These are phyloP conservation scores for Populus trichocarpa DNA, from an alignment of 441 rosid genomes.

Conservation along the genomic window DNA sequence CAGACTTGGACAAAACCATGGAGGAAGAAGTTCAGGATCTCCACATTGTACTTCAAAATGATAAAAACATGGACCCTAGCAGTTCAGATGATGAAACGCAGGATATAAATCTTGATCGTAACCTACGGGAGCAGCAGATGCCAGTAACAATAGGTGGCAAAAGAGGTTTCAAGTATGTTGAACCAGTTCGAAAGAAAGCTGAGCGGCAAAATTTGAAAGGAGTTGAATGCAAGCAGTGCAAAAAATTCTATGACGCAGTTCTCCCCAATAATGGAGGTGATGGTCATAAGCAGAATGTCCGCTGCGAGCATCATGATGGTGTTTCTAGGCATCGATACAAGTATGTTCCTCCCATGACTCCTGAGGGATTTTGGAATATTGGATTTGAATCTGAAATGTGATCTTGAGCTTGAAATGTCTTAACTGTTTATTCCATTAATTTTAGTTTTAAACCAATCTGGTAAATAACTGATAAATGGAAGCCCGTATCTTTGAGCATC, in stretches of 20 bases:
- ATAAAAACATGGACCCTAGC: conserved; percentile 18
- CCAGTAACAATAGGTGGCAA: conserved; percentile 34
- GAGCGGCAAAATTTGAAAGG: conserved; percentile 76
- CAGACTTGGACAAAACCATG: conserved; percentile 36
- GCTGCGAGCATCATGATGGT: conserved; percentile 93
- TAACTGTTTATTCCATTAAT: neutral
- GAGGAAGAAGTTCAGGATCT: conserved; percentile 27
- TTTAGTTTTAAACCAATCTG: neutral
- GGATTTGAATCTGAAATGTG: conserved; percentile 94
- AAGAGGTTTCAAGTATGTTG: conserved; percentile 64
- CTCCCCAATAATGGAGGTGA: conserved; percentile 46
- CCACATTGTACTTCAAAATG: neutral
- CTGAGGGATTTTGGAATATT: conserved; percentile 95
- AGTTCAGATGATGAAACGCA: conserved; percentile 72
- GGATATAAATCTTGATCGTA: conserved; percentile 46
- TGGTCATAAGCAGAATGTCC: conserved; percentile 33
- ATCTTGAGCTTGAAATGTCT: conserved; percentile 12
- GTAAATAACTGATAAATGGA: neutral
- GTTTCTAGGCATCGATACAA: conserved; percentile 91
- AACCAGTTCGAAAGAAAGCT: conserved; percentile 75
- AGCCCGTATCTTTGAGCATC: neutral
- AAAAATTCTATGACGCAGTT: conserved; percentile 88
- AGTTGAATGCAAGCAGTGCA: conserved; percentile 88
- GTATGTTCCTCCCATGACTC: conserved; percentile 79
- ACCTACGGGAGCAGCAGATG: conserved; percentile 36